Conservation (phyloP, 148 eudicot genomes). For the Camellia japonica region DNA sequence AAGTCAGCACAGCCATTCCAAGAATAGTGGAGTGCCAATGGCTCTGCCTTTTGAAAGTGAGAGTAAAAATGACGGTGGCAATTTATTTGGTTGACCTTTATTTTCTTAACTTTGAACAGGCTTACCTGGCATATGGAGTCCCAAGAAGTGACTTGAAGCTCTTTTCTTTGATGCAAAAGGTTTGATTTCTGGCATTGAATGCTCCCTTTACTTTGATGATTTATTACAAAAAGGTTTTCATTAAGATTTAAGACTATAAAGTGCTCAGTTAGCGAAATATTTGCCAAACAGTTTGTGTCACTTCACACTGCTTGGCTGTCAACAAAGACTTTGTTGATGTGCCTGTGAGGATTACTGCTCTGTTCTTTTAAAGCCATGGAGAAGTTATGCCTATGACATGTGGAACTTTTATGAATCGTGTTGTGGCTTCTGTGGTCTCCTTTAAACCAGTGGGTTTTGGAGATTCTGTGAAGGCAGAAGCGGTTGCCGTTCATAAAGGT, state of each 20-base stretch:
- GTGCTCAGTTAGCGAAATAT: not conserved
- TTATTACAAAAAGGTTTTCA: not conserved
- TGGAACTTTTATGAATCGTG: not conserved
- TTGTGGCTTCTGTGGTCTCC: not conserved
- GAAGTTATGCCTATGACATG: not conserved
- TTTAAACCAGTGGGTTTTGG: too few species aligned
- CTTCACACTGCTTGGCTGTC: not conserved
- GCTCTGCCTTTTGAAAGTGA: not conserved
- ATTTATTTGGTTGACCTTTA: conserved; percentile 1
- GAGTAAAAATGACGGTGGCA: not conserved
- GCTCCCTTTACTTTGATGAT: conserved; percentile 1
- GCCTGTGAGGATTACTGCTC: not conserved
- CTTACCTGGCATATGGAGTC: conserved; percentile 24
- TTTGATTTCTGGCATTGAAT: conserved; percentile 13
- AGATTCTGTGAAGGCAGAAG: too few species aligned
- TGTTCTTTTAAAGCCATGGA: not conserved
- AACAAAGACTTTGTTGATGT: not conserved
- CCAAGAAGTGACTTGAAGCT: conserved; percentile 25
- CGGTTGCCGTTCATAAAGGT: too few species aligned
- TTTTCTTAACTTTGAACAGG: conserved; percentile 17
- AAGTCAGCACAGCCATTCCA: not conserved
- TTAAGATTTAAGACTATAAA: not conserved
- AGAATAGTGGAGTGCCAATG: not conserved
- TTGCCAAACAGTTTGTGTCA: not conserved
- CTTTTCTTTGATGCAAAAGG: conserved; percentile 27